Evolutionary conservation across 768 basidiomycete species (phyloP), one percentile per base, ranked within the genome.

Genomic region (Leccinum subtestaceum): DNA sequence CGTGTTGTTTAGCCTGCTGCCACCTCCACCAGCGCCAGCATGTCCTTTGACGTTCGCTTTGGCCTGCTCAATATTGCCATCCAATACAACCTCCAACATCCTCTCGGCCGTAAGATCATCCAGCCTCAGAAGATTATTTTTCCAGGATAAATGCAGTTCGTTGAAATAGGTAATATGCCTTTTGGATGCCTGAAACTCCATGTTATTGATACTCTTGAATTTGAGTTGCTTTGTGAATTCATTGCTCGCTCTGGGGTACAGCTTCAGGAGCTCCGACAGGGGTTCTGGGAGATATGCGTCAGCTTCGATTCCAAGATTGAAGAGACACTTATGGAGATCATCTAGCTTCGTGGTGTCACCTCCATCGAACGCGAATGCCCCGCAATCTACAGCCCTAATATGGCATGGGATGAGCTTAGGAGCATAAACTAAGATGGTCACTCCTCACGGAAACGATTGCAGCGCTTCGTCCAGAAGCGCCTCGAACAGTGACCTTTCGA

Each of bases 401-500:
- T 25, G 27, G 19, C 9, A 10, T 3, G 5, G 0, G 15, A 11
- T 55, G 11, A 51, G 53, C 23, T 21, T 6, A 56, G 8, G 23
- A 55, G 32, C 34, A 21, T 38, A 7, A 23, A 40, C 6, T 2
- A 23, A 54, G 9, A 13, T 2, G 32, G n/a, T 0, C 10, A 15
- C 0, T 7, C 57, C 69, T 57, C 55, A 70, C 69, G 69, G 70
- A 61, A 64, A 77, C 2, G 63, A 10, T 13, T 15, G 29, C 17
- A 60, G 9, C 9, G 70, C 56, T 11, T 63, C 54, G 11, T 71
- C 66, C 9, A 77, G 15, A 46, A 70, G 56, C 3, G 62, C 65
- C n/a, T 71, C 70, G 10, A 65, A 66, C 50, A 74, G 4, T 15
- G 68, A 60, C 40, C 63, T 62, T 53, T 58, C 47, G 1, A 70